Base-by-base conservation (phyloP, 805 yeast genomes). In the Hemisphaericaspora nanyangensis region DNA sequence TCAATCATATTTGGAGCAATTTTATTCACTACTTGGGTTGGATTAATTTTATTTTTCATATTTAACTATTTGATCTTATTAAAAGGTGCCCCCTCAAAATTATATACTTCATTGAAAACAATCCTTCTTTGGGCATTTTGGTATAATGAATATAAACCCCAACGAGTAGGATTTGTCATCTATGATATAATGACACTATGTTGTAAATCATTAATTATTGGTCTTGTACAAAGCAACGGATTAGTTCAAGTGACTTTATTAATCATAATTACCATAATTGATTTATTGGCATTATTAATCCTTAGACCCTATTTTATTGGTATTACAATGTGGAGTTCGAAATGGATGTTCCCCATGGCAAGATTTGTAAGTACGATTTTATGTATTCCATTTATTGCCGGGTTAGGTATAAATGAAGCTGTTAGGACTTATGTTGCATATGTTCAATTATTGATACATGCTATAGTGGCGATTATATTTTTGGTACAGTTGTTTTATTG, bases 31-130 rank as follows among this genome's bases (percentile, higher is more conserved):
- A 7, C 40, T 15, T 61, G 65, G 64, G 26, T 56, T 2, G 37
- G 29, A 3, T 27, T 56, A 12, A 50, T 48, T 3, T 31, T 44
- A 2, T 58, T 39, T 36, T 60, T 61, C 43, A 41, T 49, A 4
- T 55, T 55, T 36, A 51, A 52, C 28, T 72, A 59, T 40, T 44
- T 68, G 16, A 31, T 56, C 15, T 34, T 51, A 7, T 17, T 63
- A 16, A 36, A 46, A 7, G 45, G 45, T 15, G 58, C 52, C 10
- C 47, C 61, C 13, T 38, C 59, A 3, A 55, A 56, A 43, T 47
- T 77, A 5, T 77, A 76, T 47, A 68, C 78, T 3, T 74, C 79
- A 1, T 58, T 74, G 39, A 66, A 61, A 37, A 56, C 68, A 5
- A 67, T 76, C 29, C 59, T 74, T 36, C 38, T 67, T 3, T 77